A percentile compares a stretch with the other conserved stretches of the same genome.
Evolutionary conservation across 371 early-diverging fungal species (phyloP).

Genomic region (Neoconidiobolus thromboides): DNA sequence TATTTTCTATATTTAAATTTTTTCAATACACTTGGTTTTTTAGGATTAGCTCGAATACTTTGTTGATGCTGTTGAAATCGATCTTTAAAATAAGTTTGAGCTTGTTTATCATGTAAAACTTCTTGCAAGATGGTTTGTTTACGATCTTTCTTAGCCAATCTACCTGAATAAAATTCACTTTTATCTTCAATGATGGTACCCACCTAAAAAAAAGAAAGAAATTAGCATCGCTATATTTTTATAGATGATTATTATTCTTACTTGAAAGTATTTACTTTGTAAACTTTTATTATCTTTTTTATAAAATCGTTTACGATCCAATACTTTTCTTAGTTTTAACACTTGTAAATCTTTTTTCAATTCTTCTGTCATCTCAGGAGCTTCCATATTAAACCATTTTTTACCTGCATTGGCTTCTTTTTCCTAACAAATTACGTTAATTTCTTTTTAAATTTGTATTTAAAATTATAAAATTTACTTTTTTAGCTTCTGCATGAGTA

Average conservation of each 20-base stretch:
- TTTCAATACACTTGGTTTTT: constrained; percentile 28
- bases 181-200: constrained; percentile 82
- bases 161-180: constrained; percentile 68
- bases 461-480: not conserved
- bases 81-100: constrained; percentile 62
- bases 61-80: constrained; percentile 61
- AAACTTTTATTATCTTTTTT: constrained; percentile 47
- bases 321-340: constrained; percentile 62
- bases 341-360: constrained; percentile 74
- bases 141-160: constrained; percentile 70
- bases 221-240: not conserved
- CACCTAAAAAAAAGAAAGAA: constrained; percentile 40
- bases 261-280: constrained; percentile 79
- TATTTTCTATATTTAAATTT: constrained; percentile 7
- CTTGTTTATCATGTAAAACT: constrained; percentile 52
- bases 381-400: constrained; percentile 88
- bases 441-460: not conserved
- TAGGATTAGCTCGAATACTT: constrained; percentile 33
- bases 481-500: not conserved
- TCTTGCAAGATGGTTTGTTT: constrained; percentile 71
- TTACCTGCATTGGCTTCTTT: constrained; percentile 44
- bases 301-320: constrained; percentile 86
- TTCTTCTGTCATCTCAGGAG: constrained; percentile 66
- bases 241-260: constrained; percentile 7
- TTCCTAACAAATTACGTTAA: constrained; percentile 15